Evolutionary conservation across 2,329 filamentous ascomycete species (phyloP).

Genomic region (Calonectria pseudoturangicola): DNA sequence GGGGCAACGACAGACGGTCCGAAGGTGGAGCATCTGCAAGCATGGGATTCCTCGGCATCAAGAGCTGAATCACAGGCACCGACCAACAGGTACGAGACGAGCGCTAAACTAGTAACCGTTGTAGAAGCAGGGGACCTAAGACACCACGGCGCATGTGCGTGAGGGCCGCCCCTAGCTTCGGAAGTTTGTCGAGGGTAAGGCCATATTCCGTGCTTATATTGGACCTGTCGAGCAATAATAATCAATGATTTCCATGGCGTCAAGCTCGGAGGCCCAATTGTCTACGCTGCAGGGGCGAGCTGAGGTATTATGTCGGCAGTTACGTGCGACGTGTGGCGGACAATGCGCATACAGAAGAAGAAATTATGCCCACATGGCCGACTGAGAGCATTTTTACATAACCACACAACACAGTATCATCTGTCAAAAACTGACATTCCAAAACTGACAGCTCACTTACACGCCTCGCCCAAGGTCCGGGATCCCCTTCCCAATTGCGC

Average conservation of each 20-base stretch:
- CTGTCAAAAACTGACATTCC: conserved; percentile 23
- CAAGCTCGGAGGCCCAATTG: neutral
- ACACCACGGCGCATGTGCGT: neutral
- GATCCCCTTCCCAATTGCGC: neutral
- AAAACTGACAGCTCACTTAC: conserved; percentile 21
- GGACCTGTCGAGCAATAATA: neutral
- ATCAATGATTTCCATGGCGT: neutral
- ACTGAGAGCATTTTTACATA: conserved; percentile 11
- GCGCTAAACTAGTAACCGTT: conserved; percentile 13
- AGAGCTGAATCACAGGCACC: conserved; percentile 7
- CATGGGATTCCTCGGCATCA: neutral
- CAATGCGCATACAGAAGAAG: conserved; percentile 4
- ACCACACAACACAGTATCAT: neutral
- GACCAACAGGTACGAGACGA: neutral
- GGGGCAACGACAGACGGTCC: neutral
- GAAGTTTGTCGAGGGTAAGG: neutral
- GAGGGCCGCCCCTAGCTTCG: neutral
- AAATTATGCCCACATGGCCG: neutral
- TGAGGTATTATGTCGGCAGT: conserved; percentile 1
- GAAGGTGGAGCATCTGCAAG: conserved; percentile 1
- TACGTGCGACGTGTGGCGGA: neutral
- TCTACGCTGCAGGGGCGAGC: neutral
- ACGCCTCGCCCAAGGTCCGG: neutral
- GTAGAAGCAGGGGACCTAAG: neutral
- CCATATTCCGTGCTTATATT: neutral